A percentile compares a stretch with the other conserved stretches of the same genome.
These are phyloP conservation scores for Fusarium odoratissimum DNA, from an alignment of 2,329 filamentous ascomycete species.

Conservation along the genomic window DNA sequence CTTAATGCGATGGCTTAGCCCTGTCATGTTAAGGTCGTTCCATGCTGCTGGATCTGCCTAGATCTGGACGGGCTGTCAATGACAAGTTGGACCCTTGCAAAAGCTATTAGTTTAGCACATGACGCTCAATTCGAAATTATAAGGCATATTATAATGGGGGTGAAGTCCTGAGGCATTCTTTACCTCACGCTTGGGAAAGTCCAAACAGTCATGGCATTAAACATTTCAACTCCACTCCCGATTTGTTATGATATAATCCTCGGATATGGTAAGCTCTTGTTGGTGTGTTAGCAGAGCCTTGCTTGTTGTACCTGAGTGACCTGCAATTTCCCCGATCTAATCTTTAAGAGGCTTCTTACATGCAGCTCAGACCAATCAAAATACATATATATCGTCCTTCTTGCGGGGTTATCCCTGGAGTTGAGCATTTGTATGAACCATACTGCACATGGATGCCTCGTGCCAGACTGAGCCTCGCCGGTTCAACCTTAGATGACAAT, in stretches of 20 bases:
- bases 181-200: neutral
- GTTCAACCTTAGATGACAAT: slow-evolving; percentile 8
- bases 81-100: neutral
- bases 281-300: neutral
- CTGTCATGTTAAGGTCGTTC: neutral
- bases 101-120: neutral
- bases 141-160: neutral
- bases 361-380: neutral
- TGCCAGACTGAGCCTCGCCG: neutral
- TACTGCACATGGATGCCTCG: neutral
- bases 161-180: neutral
- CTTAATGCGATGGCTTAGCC: neutral
- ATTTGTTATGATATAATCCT: neutral
- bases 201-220: no score
- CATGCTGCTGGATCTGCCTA: neutral
- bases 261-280: neutral
- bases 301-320: neutral
- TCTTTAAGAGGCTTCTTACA: neutral
- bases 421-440: neutral
- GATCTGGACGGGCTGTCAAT: neutral
- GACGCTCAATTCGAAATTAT: neutral
- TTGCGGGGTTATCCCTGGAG: neutral
- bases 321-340: neutral
- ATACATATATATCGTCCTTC: neutral
- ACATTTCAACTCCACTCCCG: neutral